These are phyloP conservation scores for Pseudonectria buxi DNA, from an alignment of 2,329 filamentous ascomycete genomes.

Conservation along the genomic window DNA sequence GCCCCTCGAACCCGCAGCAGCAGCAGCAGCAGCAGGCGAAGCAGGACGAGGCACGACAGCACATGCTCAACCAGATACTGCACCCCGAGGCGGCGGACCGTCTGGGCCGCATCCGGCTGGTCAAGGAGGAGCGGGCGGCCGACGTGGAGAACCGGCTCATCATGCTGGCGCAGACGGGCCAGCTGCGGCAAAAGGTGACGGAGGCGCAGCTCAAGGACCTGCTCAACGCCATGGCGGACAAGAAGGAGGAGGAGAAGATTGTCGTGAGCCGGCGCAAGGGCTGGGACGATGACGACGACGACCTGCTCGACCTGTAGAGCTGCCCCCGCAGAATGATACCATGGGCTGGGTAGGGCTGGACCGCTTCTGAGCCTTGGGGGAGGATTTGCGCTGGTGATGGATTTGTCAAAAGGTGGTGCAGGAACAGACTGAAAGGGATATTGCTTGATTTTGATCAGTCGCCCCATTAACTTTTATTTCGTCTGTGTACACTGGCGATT, in stretches of 20 bases:
- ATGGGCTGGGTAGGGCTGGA: background rate
- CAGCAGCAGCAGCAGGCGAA: conserved; percentile 44
- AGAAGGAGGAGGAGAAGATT: conserved; percentile 73
- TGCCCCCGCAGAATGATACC: background rate
- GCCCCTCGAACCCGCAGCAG: conserved; percentile 36
- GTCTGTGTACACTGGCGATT: background rate
- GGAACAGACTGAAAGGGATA: too few relatives aligned
- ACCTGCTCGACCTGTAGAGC: conserved; percentile 55
- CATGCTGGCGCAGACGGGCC: conserved; percentile 80
- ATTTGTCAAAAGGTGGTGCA: too few relatives aligned
- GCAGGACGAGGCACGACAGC: conserved; percentile 63
- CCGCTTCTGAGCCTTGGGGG: too few relatives aligned
- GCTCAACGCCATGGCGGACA: conserved; percentile 76
- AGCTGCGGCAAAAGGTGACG: conserved; percentile 79
- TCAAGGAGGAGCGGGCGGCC: conserved; percentile 83
- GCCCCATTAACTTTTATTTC: background rate
- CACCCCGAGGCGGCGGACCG: conserved; percentile 90
- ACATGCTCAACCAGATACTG: conserved; percentile 86
- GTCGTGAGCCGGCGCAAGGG: conserved; percentile 78
- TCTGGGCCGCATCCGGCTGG: conserved; percentile 86
- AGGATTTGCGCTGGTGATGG: too few relatives aligned
- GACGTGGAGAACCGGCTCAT: conserved; percentile 92
- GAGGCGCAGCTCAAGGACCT: conserved; percentile 93
- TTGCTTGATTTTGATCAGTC: too few relatives aligned
- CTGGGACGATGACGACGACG: conserved; percentile 79